Conservation (phyloP, 2,329 filamentous ascomycete genomes). For the Penicillium sp. region DNA sequence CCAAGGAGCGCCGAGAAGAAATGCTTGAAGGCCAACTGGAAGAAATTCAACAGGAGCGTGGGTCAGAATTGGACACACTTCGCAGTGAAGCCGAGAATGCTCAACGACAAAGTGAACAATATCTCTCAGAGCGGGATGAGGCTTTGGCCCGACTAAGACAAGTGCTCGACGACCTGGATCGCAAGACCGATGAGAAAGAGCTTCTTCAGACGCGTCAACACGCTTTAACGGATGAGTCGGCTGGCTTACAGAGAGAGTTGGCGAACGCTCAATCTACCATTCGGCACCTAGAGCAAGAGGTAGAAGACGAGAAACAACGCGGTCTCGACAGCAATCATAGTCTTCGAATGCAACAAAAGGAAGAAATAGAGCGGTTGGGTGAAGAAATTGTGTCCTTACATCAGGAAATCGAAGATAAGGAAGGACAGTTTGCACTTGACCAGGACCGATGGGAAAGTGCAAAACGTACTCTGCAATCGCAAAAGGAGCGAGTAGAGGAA, state of each 20-base stretch:
- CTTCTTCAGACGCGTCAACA: conserved; percentile 67
- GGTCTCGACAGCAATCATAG: conserved; percentile 59
- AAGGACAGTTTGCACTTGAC: conserved; percentile 66
- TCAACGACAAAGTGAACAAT: conserved; percentile 42
- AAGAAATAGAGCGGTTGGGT: conserved; percentile 53
- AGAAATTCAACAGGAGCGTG: conserved; percentile 36
- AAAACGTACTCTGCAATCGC: conserved; percentile 60
- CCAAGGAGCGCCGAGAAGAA: conserved; percentile 39
- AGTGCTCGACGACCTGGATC: conserved; percentile 57
- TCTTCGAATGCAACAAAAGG: conserved; percentile 52
- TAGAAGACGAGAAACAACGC: conserved; percentile 55
- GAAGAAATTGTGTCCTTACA: conserved; percentile 59
- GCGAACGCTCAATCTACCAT: conserved; percentile 42
- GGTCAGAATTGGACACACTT: conserved; percentile 33
- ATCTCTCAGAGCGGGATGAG: conserved; percentile 42
- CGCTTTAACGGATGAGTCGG: conserved; percentile 61
- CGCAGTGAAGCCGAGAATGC: conserved; percentile 43
- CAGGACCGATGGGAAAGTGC: conserved; percentile 69
- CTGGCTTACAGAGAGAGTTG: conserved; percentile 63
- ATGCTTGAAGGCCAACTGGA: conserved; percentile 51
- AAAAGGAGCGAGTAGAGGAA: conserved; percentile 64
- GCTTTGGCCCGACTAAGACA: conserved; percentile 49
- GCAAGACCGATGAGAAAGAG: conserved; percentile 60
- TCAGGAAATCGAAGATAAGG: conserved; percentile 63
- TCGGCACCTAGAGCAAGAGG: conserved; percentile 46